Percentiles rank a stretch among this genome's conserved stretches.
phyloP scores from a whole-genome alignment of 169 alveolate species.

The Plasmodium blacklocki region DNA sequence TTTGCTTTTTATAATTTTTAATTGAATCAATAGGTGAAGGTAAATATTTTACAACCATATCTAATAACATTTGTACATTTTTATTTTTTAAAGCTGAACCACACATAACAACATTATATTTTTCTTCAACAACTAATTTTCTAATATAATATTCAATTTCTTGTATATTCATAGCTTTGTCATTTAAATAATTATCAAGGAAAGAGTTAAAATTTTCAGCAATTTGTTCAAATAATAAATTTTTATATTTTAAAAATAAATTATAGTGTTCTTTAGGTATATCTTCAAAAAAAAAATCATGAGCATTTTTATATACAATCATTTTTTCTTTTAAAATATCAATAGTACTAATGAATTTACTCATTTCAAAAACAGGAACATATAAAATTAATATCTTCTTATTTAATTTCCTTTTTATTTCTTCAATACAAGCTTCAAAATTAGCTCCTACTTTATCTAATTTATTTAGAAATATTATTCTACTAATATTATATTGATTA shows the following conservation, averaged over 20 bases:
- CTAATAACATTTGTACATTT: conserved; percentile 81
- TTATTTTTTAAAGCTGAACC: conserved; percentile 95
- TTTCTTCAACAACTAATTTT: conserved; percentile 81
- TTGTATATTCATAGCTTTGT: conserved; percentile 79
- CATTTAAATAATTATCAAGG: conserved; percentile 89
- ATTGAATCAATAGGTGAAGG: conserved; percentile 90
- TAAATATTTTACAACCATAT: conserved; percentile 85
- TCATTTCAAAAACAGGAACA: conserved; percentile 92
- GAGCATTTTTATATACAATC: conserved; percentile 72
- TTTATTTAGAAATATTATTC: conserved; percentile 94
- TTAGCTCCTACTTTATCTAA: conserved; percentile 96
- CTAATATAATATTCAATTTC: conserved; percentile 88
- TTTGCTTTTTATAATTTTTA: conserved; percentile 62
- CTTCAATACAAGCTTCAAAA: conserved; percentile 88
- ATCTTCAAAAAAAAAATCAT: conserved; percentile 62
- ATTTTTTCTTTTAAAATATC: conserved; percentile 87
- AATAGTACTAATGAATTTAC: conserved; percentile 89
- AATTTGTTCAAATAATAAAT: conserved; percentile 84
- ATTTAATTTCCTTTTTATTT: conserved; percentile 89
- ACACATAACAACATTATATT: conserved; percentile 88
- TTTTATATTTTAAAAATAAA: conserved; percentile 81
- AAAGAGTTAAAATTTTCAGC: conserved; percentile 91
- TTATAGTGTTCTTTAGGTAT: conserved; percentile 46
- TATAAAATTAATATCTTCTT: conserved; percentile 91
- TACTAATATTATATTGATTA: conserved; percentile 90